phyloP scores from a whole-genome alignment of 2,329 filamentous ascomycete species.

The Colletotrichum endophyticum region DNA sequence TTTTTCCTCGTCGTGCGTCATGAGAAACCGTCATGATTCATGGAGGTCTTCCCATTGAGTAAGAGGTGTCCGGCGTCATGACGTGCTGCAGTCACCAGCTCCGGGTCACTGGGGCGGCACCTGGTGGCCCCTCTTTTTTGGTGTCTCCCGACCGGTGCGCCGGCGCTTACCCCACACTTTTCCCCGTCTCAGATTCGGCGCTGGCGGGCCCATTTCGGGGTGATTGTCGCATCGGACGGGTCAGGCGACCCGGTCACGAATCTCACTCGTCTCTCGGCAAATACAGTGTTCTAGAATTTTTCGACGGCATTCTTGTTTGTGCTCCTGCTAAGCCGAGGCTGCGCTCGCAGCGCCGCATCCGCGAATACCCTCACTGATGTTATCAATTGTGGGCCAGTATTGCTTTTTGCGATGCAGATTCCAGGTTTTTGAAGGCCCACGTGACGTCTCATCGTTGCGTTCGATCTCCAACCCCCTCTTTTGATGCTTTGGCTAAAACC shows the following conservation, averaged over 20 bases:
- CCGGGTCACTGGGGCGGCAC: constrained; percentile 12
- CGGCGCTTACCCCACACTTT: constrained; percentile 18
- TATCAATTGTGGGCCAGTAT: not conserved
- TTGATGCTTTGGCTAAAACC: not conserved
- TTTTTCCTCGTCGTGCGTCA: not conserved
- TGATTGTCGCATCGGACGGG: not conserved
- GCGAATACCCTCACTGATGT: not conserved
- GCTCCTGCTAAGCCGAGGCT: not conserved
- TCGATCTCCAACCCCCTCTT: not conserved
- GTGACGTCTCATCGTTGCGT: not conserved
- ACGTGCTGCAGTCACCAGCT: constrained; percentile 6
- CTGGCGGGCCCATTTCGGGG: constrained; percentile 5
- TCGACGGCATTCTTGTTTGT: not conserved
- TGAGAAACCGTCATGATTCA: not conserved
- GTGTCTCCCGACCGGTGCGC: not conserved
- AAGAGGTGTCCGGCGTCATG: not conserved
- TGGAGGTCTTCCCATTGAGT: not conserved
- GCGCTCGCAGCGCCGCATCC: not conserved
- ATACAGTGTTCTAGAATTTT: not conserved
- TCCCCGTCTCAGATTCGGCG: not conserved
- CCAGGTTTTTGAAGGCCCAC: not conserved
- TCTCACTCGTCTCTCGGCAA: not conserved
- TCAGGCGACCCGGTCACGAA: constrained; percentile 13
- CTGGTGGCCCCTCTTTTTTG: not conserved
- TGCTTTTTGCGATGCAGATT: not conserved